Conservation (phyloP, 257 asterid species). For the Fraxinus quadrangulata region DNA sequence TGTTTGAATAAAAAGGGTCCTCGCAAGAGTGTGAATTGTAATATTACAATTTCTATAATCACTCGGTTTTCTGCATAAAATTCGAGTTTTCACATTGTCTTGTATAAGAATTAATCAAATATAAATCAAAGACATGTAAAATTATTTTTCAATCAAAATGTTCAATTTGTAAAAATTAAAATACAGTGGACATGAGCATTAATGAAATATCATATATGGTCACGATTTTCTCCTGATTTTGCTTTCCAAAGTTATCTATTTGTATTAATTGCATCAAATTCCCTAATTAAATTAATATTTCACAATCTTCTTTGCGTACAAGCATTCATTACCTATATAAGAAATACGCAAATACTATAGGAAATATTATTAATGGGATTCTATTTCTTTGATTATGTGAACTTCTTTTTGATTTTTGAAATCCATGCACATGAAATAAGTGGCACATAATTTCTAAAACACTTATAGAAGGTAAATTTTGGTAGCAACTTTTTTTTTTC, state of each 20-base stretch:
- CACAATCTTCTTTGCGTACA: constrained; percentile 17
- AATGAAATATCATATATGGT: constrained; percentile 16
- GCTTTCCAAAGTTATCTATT: constrained; percentile 14
- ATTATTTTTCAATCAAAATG: constrained; percentile 8
- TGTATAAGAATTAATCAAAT: too few relatives aligned
- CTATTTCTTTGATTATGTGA: background rate
- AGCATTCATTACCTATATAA: background rate
- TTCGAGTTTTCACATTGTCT: too few relatives aligned
- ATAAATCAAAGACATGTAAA: constrained; percentile 16
- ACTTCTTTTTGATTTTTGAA: background rate
- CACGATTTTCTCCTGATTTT: constrained; percentile 12
- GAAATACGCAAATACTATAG: background rate
- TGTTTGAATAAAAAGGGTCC: too few relatives aligned
- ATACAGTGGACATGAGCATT: background rate
- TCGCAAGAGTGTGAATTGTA: too few relatives aligned
- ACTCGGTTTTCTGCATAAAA: too few relatives aligned
- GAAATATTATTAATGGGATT: background rate
- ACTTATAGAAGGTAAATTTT: background rate
- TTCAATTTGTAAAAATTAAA: background rate
- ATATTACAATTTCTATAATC: too few relatives aligned
- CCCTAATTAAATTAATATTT: constrained; percentile 15
- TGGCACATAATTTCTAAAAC: background rate
- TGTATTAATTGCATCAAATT: constrained; percentile 31
- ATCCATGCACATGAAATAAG: background rate
- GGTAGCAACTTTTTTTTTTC: too few relatives aligned